A percentile compares a stretch with the other conserved stretches of the same genome.
Conservation (phyloP, 306 rosid species). For the Luffa aegyptiaca region DNA sequence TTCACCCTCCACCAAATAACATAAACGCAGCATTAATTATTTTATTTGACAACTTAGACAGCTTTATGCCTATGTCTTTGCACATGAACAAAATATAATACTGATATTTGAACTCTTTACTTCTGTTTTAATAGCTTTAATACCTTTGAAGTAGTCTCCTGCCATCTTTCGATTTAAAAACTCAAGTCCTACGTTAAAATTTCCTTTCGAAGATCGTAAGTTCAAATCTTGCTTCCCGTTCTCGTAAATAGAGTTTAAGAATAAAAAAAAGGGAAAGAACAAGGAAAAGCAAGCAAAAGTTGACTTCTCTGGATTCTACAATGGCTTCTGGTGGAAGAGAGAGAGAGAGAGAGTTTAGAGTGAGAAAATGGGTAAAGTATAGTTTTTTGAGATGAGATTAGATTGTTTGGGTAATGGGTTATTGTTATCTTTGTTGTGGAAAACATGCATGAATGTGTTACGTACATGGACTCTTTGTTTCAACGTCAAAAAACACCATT, state of each 20-base stretch:
- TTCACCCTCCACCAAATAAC: neutral
- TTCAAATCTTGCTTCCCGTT: neutral
- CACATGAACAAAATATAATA: neutral
- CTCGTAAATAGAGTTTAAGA: neutral
- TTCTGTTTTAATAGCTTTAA: no score
- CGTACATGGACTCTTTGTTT: conserved; percentile 11
- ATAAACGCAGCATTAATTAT: neutral
- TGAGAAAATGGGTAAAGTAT: neutral
- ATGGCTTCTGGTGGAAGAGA: neutral
- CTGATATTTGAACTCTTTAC: no score
- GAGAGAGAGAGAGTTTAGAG: neutral
- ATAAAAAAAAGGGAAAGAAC: neutral
- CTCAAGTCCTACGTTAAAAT: no score
- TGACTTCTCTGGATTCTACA: neutral
- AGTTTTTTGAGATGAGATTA: neutral
- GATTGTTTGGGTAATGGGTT: neutral
- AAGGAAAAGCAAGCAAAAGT: neutral
- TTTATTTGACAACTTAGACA: neutral
- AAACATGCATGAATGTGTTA: conserved; percentile 8
- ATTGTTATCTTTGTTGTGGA: neutral
- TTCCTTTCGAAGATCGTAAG: neutral
- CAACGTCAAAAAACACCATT: neutral
- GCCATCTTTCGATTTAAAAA: neutral
- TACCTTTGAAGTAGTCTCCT: no score
- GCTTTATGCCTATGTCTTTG: neutral